Evolutionary conservation across 306 rosid genomes (phyloP).

Genomic region (Fagus crenata): DNA sequence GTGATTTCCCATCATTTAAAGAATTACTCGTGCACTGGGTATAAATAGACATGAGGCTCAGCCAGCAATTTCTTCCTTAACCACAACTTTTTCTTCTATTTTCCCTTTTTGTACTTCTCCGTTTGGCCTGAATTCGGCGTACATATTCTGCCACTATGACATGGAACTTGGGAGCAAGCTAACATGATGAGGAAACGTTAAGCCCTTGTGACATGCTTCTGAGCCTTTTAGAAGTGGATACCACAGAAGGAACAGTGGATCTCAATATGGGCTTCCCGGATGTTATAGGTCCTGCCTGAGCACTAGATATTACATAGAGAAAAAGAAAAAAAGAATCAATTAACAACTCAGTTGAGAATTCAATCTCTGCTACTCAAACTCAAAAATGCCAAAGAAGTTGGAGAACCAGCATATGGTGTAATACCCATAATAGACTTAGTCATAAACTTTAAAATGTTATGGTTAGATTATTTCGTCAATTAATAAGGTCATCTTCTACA

Average conservation of each 20-base stretch:
- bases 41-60: slow-evolving; percentile 16
- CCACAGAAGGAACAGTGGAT: slow-evolving; percentile 54
- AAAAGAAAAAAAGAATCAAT: background rate
- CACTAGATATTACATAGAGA: slow-evolving; percentile 32
- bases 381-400: background rate
- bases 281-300: slow-evolving; percentile 46
- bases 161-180: slow-evolving; percentile 56
- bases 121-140: slow-evolving; percentile 49
- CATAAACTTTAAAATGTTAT: background rate
- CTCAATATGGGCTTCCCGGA: slow-evolving; percentile 69
- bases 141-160: slow-evolving; percentile 43
- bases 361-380: slow-evolving; percentile 7
- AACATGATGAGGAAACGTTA: slow-evolving; percentile 43
- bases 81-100: slow-evolving; percentile 23
- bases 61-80: slow-evolving; percentile 31
- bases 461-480: background rate
- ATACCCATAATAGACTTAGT: background rate
- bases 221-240: slow-evolving; percentile 53
- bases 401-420: background rate
- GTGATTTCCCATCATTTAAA: background rate
- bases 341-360: slow-evolving; percentile 10
- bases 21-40: background rate
- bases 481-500: background rate
- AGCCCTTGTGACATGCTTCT: slow-evolving; percentile 54
- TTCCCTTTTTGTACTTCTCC: slow-evolving; percentile 35